phyloP scores from a whole-genome alignment of 2,329 filamentous ascomycete species.

The Gaeumannomyces tritici region DNA sequence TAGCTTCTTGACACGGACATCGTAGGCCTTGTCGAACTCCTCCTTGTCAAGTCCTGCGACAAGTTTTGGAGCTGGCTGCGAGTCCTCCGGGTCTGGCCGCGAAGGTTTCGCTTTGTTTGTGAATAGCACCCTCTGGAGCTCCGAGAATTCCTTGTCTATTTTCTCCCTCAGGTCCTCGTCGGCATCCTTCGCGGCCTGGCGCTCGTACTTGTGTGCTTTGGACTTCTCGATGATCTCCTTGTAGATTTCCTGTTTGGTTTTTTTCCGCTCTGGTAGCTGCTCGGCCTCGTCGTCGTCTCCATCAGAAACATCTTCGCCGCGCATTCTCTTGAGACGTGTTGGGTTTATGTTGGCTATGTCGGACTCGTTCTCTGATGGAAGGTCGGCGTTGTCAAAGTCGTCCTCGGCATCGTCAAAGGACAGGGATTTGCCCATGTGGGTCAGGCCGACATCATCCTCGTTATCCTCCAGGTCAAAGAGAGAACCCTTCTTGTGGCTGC shows the following conservation, averaged over 20 bases:
- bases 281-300: constrained; percentile 38
- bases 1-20: constrained; percentile 71
- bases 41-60: constrained; percentile 50
- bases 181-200: constrained; percentile 84
- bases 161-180: constrained; percentile 81
- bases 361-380: constrained; percentile 51
- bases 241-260: constrained; percentile 95
- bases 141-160: constrained; percentile 73
- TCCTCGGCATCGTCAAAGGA: constrained; percentile 56
- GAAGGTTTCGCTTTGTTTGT: constrained; percentile 27
- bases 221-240: constrained; percentile 97
- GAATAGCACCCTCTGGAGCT: constrained; percentile 64
- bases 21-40: constrained; percentile 78
- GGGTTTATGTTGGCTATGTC: constrained; percentile 44
- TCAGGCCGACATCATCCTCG: constrained; percentile 61
- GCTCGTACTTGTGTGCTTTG: constrained; percentile 88
- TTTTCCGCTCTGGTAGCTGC: constrained; percentile 70
- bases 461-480: constrained; percentile 89
- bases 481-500: constrained; percentile 63
- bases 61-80: constrained; percentile 10
- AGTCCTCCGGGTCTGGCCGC: constrained; percentile 7
- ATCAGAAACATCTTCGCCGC: constrained; percentile 30
- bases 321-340: constrained; percentile 47
- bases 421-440: constrained; percentile 73
- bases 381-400: constrained; percentile 72